These are phyloP conservation scores for Cadophora sp. DNA, from an alignment of 2,329 filamentous ascomycete genomes.

Conservation along the genomic window DNA sequence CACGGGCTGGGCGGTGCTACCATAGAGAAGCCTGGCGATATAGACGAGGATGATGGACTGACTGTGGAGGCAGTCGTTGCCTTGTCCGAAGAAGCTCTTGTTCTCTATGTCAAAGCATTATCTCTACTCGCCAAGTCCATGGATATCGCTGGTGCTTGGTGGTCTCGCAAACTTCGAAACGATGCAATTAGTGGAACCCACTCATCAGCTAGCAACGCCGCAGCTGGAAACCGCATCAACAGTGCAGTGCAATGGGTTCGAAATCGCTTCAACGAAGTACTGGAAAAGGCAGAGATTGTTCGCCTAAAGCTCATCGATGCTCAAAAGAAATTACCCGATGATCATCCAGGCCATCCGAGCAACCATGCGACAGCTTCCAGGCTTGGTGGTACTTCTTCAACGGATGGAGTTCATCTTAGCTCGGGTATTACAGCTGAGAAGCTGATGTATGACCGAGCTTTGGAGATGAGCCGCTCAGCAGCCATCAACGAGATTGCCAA, in stretches of 20 bases:
- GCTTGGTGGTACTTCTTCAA: slow-evolving; percentile 59
- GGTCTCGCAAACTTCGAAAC: slow-evolving; percentile 77
- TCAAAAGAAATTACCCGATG: slow-evolving; percentile 80
- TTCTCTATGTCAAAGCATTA: slow-evolving; percentile 94
- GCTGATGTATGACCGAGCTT: slow-evolving; percentile 95
- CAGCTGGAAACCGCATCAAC: slow-evolving; percentile 75
- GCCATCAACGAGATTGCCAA: slow-evolving; percentile 96
- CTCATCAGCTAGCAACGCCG: slow-evolving; percentile 50
- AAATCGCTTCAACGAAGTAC: slow-evolving; percentile 91
- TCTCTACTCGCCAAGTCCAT: slow-evolving; percentile 91
- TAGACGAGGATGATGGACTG: slow-evolving; percentile 75
- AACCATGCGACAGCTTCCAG: slow-evolving; percentile 71
- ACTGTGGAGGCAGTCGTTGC: slow-evolving; percentile 86
- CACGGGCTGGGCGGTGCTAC: slow-evolving; percentile 71
- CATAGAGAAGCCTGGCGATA: slow-evolving; percentile 59
- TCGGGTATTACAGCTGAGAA: slow-evolving; percentile 93
- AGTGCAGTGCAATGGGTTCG: slow-evolving; percentile 96
- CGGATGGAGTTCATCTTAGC: slow-evolving; percentile 83
- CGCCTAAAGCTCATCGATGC: slow-evolving; percentile 85
- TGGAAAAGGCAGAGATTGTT: slow-evolving; percentile 97
- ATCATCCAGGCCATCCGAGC: slow-evolving; percentile 85
- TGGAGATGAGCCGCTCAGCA: slow-evolving; percentile 95
- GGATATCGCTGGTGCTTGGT: slow-evolving; percentile 94
- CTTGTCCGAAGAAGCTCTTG: slow-evolving; percentile 91
- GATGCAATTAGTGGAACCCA: slow-evolving; percentile 58